Evolutionary conservation across 768 basidiomycete species (phyloP).

Genomic region (Pleurotus cornucopiae): DNA sequence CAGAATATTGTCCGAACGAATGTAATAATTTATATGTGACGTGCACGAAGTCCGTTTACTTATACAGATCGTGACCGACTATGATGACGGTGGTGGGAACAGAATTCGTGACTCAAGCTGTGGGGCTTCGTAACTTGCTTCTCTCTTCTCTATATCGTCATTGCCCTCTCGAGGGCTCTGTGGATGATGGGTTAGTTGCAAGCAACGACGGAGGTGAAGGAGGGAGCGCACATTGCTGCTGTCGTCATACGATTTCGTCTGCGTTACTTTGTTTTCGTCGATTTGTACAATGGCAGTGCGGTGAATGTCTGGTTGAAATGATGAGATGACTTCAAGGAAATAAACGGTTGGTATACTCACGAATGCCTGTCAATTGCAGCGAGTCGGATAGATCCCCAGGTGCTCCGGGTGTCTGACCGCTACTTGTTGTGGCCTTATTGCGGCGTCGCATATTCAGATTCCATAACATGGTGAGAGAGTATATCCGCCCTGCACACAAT

Average conservation of each 20-base stretch:
- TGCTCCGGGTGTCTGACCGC: neutral
- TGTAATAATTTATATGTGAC: conserved; percentile 3
- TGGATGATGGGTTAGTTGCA: neutral
- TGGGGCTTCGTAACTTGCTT: conserved; percentile 2
- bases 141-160: conserved; percentile 4
- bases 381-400: conserved; percentile 5
- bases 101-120: conserved; percentile 6
- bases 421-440: neutral
- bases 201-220: neutral
- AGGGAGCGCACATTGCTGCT: neutral
- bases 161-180: neutral
- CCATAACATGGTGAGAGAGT: conserved; percentile 6
- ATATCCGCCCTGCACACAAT: conserved; percentile 2
- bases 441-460: neutral
- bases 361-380: conserved; percentile 6
- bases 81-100: conserved; percentile 2
- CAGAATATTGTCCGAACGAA: neutral
- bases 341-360: neutral
- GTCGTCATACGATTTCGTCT: conserved; percentile 2
- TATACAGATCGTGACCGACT: neutral
- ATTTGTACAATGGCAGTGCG: conserved; percentile 5
- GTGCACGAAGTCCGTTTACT: neutral
- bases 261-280: neutral
- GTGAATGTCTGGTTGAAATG: neutral
- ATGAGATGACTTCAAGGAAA: neutral